Evolutionary conservation across 306 rosid species (phyloP), one percentile per base, ranked within the genome.

Genomic region (Corylus avellana): DNA sequence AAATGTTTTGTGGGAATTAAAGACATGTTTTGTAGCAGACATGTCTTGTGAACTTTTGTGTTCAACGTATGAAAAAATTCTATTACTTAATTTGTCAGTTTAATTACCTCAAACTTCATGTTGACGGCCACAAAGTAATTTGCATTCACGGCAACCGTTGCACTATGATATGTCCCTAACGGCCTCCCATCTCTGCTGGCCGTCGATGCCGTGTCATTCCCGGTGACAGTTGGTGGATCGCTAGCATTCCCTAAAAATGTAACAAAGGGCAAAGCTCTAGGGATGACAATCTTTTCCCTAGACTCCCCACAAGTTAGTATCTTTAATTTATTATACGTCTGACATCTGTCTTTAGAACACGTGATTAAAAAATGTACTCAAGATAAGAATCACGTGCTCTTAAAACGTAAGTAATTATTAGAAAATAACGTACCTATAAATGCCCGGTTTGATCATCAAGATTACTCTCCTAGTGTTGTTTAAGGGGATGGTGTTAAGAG

Each of bases 91-190:
- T 7, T 42, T 42, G 46, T 42, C 66, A 20, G 1, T 7, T 37
- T 14, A 4, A 55, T 73, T 83, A 90, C 95, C 95, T 92, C 97
- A 83, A 90, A 89, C 72, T 80, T 92, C 3, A 92, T 76, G 85
- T 87, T 89, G 81, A 90, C 76, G 74, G 97, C 97, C 9, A 88
- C 58, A 66, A 92, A 90, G 67, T 90, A 86, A 70, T 70, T 82
- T 62, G 92, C 92, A 76, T 92, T 87, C 29, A 92, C 85, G 3
- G 89, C 90, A 71, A 90, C 92, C 1, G 97, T 90, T 46, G 93
- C 93, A 82, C 92, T 86, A 73, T 83, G 85, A 74, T 86, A 87
- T 0, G 95, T 92, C 48, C 89, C 84, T 32, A 92, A 29, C 3
- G 85, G 87, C 54, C 0, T 75, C 13, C 92, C 92, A 51, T 87